A percentile compares a stretch with the other conserved stretches of the same genome.
Conservation (phyloP, 495 filamentous ascomycete species). For the Hypoxylon subgilvum region DNA sequence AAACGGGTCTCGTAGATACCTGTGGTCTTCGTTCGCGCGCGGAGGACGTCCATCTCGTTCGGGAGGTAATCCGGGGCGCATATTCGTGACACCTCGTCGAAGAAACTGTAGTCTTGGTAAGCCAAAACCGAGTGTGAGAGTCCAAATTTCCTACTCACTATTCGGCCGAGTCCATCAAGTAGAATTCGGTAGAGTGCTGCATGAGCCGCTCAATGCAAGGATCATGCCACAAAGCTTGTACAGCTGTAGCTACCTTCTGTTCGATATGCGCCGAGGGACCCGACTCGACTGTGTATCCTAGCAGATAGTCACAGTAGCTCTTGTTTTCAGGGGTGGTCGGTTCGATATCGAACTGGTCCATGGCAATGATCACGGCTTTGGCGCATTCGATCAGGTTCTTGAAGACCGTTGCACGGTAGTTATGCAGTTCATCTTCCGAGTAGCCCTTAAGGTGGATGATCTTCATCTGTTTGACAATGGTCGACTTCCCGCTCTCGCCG, state of each 20-base stretch:
- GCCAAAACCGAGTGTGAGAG: not conserved
- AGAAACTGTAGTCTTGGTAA: constrained; percentile 69
- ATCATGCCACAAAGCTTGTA: constrained; percentile 89
- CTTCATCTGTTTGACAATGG: constrained; percentile 99
- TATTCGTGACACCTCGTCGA: constrained; percentile 89
- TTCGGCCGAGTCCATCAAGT: constrained; percentile 98
- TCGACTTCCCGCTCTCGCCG: constrained; percentile 98
- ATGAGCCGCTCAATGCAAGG: constrained; percentile 80
- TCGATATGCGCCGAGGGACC: constrained; percentile 85
- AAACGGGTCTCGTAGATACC: constrained; percentile 99
- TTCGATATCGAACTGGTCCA: constrained; percentile 85
- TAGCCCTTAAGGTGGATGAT: constrained; percentile 99
- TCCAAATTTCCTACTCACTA: constrained; percentile 68
- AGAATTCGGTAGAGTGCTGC: constrained; percentile 96
- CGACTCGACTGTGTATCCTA: constrained; percentile 86
- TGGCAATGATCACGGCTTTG: constrained; percentile 85
- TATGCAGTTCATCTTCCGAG: constrained; percentile 83
- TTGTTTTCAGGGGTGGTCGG: constrained; percentile 71
- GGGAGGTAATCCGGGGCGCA: constrained; percentile 84
- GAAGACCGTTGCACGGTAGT: constrained; percentile 95
- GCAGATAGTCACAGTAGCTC: constrained; percentile 76
- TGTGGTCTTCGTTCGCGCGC: constrained; percentile 97
- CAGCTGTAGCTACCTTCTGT: constrained; percentile 75
- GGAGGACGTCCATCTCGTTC: constrained; percentile 88
- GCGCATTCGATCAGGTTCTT: constrained; percentile 98